Evolutionary conservation across 371 early-diverging fungal species (phyloP).

Genomic region (Lichtheimia ornata): DNA sequence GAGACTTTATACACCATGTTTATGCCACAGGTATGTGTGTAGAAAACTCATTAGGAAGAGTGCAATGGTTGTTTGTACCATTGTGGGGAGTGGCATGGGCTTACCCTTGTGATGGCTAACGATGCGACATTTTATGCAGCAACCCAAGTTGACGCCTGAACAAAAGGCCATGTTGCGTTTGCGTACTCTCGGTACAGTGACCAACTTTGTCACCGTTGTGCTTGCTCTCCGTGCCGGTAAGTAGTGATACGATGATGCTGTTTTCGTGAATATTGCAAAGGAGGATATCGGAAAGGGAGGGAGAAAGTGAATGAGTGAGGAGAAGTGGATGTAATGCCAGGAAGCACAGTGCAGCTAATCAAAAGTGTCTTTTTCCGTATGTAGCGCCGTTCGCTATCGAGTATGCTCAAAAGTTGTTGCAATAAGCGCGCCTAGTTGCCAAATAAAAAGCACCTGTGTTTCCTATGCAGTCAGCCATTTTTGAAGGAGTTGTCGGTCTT

Average conservation of each 20-base stretch:
- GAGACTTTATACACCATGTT: constrained; percentile 19
- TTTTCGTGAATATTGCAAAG: constrained; percentile 4
- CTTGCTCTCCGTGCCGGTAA: constrained; percentile 54
- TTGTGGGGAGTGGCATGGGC: too few relatives aligned
- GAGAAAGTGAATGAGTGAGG: background rate
- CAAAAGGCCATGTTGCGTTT: constrained; percentile 50
- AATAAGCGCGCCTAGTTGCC: constrained; percentile 8
- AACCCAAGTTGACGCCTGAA: constrained; percentile 53
- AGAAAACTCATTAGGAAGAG: too few relatives aligned
- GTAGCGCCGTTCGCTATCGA: constrained; percentile 53
- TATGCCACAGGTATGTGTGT: constrained; percentile 26
- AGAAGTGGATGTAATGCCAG: background rate
- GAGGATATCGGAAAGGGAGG: constrained; percentile 8
- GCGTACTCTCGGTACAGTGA: constrained; percentile 43
- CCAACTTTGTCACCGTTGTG: constrained; percentile 45
- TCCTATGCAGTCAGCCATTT: background rate
- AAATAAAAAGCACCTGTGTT: constrained; percentile 1
- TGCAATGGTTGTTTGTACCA: too few relatives aligned
- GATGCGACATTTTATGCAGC: constrained; percentile 18
- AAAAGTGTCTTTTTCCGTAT: background rate
- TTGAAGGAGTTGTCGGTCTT: constrained; percentile 7
- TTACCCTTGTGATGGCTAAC: background rate
- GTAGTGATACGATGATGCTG: background rate
- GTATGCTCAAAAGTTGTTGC: constrained; percentile 43
- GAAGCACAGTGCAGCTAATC: constrained; percentile 1